phyloP scores from a whole-genome alignment of 1,284 basidiomycete genomes.

The Cryptococcus jaspeensis region DNA sequence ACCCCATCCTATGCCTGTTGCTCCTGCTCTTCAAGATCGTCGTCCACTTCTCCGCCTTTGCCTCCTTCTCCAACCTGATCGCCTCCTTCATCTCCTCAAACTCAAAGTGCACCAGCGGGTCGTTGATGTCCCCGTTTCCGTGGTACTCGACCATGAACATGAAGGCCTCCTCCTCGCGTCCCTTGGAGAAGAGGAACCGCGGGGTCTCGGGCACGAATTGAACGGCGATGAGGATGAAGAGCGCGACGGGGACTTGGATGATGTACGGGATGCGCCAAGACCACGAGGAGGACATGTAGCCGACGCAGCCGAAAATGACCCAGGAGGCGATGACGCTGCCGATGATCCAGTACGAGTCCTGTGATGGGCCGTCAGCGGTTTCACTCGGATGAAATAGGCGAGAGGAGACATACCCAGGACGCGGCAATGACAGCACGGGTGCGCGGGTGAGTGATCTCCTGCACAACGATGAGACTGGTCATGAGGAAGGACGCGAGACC shows the following conservation, averaged over 20 bases:
- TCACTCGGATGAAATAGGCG: neutral
- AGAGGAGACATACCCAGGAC: slow-evolving; percentile 37
- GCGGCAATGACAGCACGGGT: slow-evolving; percentile 38
- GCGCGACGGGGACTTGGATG: slow-evolving; percentile 45
- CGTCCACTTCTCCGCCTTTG: slow-evolving; percentile 48
- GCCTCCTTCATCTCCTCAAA: slow-evolving; percentile 75
- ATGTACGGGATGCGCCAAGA: slow-evolving; percentile 50
- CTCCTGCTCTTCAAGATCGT: slow-evolving; percentile 37
- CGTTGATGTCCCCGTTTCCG: slow-evolving; percentile 63
- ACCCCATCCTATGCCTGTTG: slow-evolving; percentile 44
- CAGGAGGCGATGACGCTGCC: slow-evolving; percentile 41
- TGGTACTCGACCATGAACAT: slow-evolving; percentile 75
- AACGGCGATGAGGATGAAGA: slow-evolving; percentile 50
- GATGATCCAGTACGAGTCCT: slow-evolving; percentile 49
- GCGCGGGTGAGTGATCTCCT: slow-evolving; percentile 52
- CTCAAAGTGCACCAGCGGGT: slow-evolving; percentile 72
- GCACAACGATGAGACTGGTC: slow-evolving; percentile 51
- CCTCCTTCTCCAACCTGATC: slow-evolving; percentile 62
- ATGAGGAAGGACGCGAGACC: slow-evolving; percentile 52
- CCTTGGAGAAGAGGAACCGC: slow-evolving; percentile 45
- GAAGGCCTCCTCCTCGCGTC: slow-evolving; percentile 64
- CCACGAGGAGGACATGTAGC: slow-evolving; percentile 36
- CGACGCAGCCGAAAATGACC: slow-evolving; percentile 40
- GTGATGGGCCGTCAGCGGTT: neutral
- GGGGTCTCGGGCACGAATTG: slow-evolving; percentile 53